Evolutionary conservation across 208 protist species (phyloP).

Genomic region (Trypanosoma avium): DNA sequence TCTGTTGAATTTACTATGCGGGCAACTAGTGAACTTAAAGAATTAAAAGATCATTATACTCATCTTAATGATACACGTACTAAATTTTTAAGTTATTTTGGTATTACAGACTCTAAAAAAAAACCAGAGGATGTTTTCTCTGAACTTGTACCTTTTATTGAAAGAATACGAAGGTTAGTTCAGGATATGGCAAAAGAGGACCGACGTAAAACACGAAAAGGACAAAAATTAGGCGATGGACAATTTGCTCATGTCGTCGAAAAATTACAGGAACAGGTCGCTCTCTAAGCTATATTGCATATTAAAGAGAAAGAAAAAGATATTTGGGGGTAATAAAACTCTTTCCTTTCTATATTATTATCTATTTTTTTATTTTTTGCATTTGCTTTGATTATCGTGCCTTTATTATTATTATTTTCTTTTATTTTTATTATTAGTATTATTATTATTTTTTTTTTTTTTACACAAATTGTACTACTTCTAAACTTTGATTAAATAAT

Average conservation of each 20-base stretch:
- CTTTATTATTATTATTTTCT: background rate
- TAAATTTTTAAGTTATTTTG: conserved; percentile 28
- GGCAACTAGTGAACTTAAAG: conserved; percentile 16
- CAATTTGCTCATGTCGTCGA: conserved; percentile 27
- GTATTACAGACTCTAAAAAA: conserved; percentile 15
- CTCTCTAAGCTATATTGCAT: too few relatives aligned
- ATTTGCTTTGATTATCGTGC: background rate
- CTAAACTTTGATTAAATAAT: too few relatives aligned
- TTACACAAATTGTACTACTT: too few relatives aligned
- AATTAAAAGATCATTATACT: conserved; percentile 23
- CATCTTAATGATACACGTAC: conserved; percentile 18
- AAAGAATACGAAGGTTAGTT: conserved; percentile 24
- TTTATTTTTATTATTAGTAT: conserved; percentile 1
- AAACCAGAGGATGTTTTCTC: conserved; percentile 34
- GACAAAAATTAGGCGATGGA: conserved; percentile 32
- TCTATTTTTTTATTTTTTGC: conserved; percentile 3
- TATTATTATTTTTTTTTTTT: background rate
- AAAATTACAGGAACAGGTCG: conserved; percentile 28
- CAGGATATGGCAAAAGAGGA: conserved; percentile 27
- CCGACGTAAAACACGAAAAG: conserved; percentile 23
- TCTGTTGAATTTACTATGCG: conserved; percentile 30
- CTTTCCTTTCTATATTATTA: conserved; percentile 5
- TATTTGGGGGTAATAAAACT: background rate
- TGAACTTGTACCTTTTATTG: conserved; percentile 31
- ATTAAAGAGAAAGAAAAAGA: background rate